A percentile compares a stretch with the other conserved stretches of the same genome.
phyloP scores from a whole-genome alignment of 2,329 filamentous ascomycete genomes.

The Xylariaceae sp. region DNA sequence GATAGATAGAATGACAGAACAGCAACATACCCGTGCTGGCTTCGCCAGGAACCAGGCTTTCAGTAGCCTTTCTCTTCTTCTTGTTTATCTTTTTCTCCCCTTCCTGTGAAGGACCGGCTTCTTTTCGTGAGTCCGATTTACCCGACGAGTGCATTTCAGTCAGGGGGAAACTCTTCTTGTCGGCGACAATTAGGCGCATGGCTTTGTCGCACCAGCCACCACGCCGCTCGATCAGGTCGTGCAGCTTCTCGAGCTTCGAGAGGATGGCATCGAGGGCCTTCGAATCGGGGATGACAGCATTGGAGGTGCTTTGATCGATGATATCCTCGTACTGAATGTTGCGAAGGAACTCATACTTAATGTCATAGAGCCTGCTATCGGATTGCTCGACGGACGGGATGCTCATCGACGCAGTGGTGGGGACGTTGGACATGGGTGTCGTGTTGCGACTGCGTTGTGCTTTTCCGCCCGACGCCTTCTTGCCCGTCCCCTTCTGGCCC shows the following conservation, averaged over 20 bases:
- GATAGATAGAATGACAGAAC: slow-evolving; percentile 9
- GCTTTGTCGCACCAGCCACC: slow-evolving; percentile 64
- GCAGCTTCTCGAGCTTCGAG: slow-evolving; percentile 57
- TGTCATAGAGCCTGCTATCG: slow-evolving; percentile 62
- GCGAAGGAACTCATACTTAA: slow-evolving; percentile 54
- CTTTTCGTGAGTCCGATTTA: slow-evolving; percentile 43
- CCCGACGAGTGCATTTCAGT: slow-evolving; percentile 46
- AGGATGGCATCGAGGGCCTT: slow-evolving; percentile 60
- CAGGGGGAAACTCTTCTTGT: slow-evolving; percentile 54
- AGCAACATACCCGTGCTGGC: slow-evolving; percentile 26
- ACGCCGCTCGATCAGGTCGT: slow-evolving; percentile 62
- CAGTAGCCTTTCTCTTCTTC: slow-evolving; percentile 72
- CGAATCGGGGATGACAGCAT: slow-evolving; percentile 57
- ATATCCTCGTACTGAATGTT: slow-evolving; percentile 64
- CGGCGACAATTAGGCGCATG: slow-evolving; percentile 64
- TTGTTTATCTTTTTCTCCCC: slow-evolving; percentile 58
- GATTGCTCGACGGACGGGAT: slow-evolving; percentile 50
- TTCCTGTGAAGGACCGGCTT: slow-evolving; percentile 37
- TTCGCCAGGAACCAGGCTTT: slow-evolving; percentile 53
- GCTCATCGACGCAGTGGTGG: slow-evolving; percentile 26
- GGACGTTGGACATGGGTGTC: slow-evolving; percentile 56
- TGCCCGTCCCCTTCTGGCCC: slow-evolving; percentile 58
- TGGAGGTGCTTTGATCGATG: slow-evolving; percentile 56
- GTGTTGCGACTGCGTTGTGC: slow-evolving; percentile 72
- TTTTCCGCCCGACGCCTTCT: slow-evolving; percentile 58